Evolutionary conservation across 1,139 yeast species (phyloP).

Genomic region (Saccharomyces hybrid): DNA sequence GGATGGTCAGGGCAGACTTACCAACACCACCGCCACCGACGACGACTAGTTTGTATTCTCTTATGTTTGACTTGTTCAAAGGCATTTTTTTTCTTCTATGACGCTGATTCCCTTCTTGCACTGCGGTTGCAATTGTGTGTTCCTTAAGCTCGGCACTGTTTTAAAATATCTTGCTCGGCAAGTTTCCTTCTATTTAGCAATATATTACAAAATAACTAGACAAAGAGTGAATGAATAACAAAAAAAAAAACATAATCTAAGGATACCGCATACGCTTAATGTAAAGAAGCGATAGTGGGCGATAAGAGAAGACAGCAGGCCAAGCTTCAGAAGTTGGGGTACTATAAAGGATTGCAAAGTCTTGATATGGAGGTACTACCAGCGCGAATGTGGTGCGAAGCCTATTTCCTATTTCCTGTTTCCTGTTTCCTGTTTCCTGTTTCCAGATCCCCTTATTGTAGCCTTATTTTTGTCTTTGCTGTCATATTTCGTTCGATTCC

Average conservation of each 20-base stretch:
- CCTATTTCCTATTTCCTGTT: no score
- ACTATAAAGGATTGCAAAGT: background rate
- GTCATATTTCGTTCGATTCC: background rate
- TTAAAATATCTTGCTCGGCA: background rate
- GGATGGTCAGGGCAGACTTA: constrained; percentile 89
- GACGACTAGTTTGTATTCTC: constrained; percentile 82
- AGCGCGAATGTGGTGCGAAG: no score
- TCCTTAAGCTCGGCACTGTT: background rate
- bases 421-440: background rate
- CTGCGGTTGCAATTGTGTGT: background rate
- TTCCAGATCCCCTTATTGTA: background rate
- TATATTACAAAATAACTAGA: background rate
- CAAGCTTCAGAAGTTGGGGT: background rate
- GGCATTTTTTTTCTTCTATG: constrained; percentile 7
- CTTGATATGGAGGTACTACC: no score
- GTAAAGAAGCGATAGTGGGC: background rate
- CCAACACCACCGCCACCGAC: constrained; percentile 99
- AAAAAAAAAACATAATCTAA: background rate
- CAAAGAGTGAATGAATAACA: background rate
- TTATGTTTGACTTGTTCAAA: constrained; percentile 24
- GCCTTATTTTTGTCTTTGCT: background rate
- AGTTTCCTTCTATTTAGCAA: background rate
- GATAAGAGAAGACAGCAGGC: background rate
- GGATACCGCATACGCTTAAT: background rate
- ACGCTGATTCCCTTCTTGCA: no score